phyloP scores from a whole-genome alignment of 805 yeast genomes.

The Metschnikowia peoriensis region DNA sequence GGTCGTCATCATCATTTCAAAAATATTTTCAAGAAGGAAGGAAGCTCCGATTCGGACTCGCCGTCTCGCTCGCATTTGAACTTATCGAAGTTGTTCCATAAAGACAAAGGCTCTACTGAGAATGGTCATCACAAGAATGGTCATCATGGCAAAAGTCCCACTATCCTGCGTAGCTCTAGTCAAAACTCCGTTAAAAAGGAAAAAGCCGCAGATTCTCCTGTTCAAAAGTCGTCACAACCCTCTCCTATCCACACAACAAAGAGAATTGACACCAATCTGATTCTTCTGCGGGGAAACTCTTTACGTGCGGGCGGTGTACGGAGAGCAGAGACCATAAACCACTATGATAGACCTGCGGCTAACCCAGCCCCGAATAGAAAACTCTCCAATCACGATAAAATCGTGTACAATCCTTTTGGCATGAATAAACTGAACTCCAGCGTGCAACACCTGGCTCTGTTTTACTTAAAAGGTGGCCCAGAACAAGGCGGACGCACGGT shows the following conservation, averaged over 20 bases:
- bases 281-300: conserved; percentile 12
- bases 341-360: conserved; percentile 26
- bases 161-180: conserved; percentile 5
- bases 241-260: conserved; percentile 9
- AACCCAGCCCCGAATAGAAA: conserved; percentile 10
- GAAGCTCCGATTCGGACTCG: conserved; percentile 11
- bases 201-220: background rate
- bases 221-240: conserved; percentile 8
- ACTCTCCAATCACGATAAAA: conserved; percentile 32
- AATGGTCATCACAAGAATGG: background rate
- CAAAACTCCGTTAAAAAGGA: conserved; percentile 2
- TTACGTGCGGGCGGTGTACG: conserved; percentile 11
- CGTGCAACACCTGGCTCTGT: conserved; percentile 24
- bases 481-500: conserved; percentile 47
- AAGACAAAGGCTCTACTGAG: conserved; percentile 15
- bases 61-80: conserved; percentile 18
- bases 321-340: conserved; percentile 37
- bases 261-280: conserved; percentile 14
- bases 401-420: conserved; percentile 69
- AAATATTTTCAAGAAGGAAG: conserved; percentile 23
- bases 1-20: conserved; percentile 20
- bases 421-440: conserved; percentile 32
- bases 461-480: conserved; percentile 31
- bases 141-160: background rate
- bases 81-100: conserved; percentile 22